These are phyloP conservation scores for Mycena capillaripes DNA, from an alignment of 768 basidiomycete genomes.

Conservation along the genomic window DNA sequence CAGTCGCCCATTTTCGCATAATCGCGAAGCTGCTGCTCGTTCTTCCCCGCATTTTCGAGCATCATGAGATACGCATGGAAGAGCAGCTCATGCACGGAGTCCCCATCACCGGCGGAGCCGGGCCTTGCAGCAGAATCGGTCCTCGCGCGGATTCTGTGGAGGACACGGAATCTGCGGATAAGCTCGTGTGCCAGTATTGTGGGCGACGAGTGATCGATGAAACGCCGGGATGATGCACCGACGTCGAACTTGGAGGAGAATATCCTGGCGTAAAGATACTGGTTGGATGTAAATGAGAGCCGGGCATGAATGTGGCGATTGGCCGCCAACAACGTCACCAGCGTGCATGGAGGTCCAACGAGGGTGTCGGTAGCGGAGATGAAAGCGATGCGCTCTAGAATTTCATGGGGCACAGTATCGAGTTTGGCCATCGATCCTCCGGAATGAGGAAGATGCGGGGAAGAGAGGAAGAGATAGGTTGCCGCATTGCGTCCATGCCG, in stretches of 20 bases:
- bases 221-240: conserved; percentile 61
- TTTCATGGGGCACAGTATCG: conserved; percentile 76
- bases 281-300: conserved; percentile 68
- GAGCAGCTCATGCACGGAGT: conserved; percentile 62
- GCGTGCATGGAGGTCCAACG: conserved; percentile 72
- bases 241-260: conserved; percentile 80
- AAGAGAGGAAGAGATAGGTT: conserved; percentile 16
- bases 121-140: conserved; percentile 50
- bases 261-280: conserved; percentile 80
- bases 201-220: conserved; percentile 56
- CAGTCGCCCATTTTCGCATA: conserved; percentile 75
- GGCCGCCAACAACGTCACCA: conserved; percentile 68
- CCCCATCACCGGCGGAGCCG: conserved; percentile 42
- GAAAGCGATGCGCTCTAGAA: conserved; percentile 85
- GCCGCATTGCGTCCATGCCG: conserved; percentile 22
- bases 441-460: conserved; percentile 11
- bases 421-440: conserved; percentile 45
- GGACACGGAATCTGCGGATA: conserved; percentile 66
- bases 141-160: conserved; percentile 69
- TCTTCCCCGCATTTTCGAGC: conserved; percentile 85
- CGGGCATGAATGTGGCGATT: conserved; percentile 63
- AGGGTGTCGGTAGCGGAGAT: conserved; percentile 65
- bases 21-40: conserved; percentile 76
- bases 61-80: conserved; percentile 83
- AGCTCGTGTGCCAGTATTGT: conserved; percentile 72